These are phyloP conservation scores for Exophiala sp. DNA, from an alignment of 2,329 filamentous ascomycete species.

Conservation along the genomic window DNA sequence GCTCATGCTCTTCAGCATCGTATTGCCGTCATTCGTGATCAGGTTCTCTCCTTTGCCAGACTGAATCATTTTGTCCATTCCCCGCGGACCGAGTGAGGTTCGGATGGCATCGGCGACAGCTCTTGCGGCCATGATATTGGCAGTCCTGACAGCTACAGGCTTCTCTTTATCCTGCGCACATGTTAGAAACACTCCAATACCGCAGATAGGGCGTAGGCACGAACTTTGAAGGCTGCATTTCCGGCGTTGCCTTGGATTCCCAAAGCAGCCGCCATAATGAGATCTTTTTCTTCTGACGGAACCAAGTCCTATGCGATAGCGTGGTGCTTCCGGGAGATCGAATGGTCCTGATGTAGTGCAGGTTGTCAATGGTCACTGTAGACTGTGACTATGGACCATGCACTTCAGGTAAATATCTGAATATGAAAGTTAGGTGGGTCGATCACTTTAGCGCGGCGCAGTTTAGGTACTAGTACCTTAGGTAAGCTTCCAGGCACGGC, in stretches of 20 bases:
- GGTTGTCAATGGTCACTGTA: neutral
- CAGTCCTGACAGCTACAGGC: constrained; percentile 91
- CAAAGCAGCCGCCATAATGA: constrained; percentile 51
- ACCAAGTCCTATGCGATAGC: neutral
- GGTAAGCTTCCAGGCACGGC: constrained; percentile 10
- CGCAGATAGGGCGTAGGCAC: constrained; percentile 28
- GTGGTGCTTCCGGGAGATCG: neutral
- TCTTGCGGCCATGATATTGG: constrained; percentile 96
- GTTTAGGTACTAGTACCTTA: neutral
- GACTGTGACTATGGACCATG: neutral
- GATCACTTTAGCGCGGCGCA: neutral
- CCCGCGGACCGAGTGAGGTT: constrained; percentile 91
- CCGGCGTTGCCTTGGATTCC: constrained; percentile 47
- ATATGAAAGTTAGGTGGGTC: constrained; percentile 8
- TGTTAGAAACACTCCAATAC: constrained; percentile 37
- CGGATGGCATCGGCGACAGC: constrained; percentile 96
- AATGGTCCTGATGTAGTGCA: neutral
- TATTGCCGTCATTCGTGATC: constrained; percentile 99
- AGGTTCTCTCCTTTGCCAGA: constrained; percentile 95
- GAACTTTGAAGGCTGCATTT: constrained; percentile 66
- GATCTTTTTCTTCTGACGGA: constrained; percentile 8
- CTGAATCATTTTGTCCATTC: constrained; percentile 99
- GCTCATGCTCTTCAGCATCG: constrained; percentile 98
- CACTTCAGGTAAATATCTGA: constrained; percentile 9
- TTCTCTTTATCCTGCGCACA: constrained; percentile 78